These are phyloP conservation scores for Inosperma sp. DNA, from an alignment of 768 basidiomycete species.

Conservation along the genomic window DNA sequence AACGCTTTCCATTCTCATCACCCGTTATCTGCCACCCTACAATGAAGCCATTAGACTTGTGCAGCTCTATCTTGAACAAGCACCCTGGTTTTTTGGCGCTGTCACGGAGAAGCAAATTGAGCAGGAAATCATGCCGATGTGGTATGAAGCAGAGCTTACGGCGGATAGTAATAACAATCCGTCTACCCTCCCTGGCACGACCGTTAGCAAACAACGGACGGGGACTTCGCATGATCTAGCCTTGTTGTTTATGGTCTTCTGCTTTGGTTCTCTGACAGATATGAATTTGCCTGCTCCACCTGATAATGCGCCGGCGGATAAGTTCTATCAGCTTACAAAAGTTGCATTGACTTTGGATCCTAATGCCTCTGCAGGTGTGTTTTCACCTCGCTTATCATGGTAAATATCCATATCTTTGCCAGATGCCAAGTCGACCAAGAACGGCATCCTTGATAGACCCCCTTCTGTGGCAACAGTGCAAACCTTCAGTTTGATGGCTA, in stretches of 20 bases:
- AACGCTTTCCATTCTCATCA: conserved; percentile 17
- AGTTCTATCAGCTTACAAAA: conserved; percentile 57
- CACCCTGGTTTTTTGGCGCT: conserved; percentile 77
- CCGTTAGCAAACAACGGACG: conserved; percentile 6
- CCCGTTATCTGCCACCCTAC: conserved; percentile 54
- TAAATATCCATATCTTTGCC: background rate
- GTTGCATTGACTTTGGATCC: conserved; percentile 64
- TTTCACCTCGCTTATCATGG: background rate
- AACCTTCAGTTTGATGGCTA: conserved; percentile 60
- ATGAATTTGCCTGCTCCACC: conserved; percentile 46
- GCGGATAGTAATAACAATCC: conserved; percentile 8
- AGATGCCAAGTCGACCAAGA: conserved; percentile 21
- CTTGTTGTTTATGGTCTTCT: conserved; percentile 57
- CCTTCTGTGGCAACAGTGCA: conserved; percentile 71
- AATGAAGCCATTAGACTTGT: conserved; percentile 52
- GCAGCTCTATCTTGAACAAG: conserved; percentile 71
- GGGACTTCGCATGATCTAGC: conserved; percentile 54
- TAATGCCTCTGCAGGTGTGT: conserved; percentile 19
- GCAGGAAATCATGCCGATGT: conserved; percentile 62
- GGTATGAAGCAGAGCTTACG: conserved; percentile 55
- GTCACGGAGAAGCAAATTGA: conserved; percentile 57
- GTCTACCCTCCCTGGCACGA: conserved; percentile 9
- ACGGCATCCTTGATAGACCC: conserved; percentile 53
- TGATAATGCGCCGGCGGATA: conserved; percentile 48
- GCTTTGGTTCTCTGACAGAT: conserved; percentile 59